Evolutionary conservation across 345 rosid genomes (phyloP).

Genomic region (Citrus unshiu): DNA sequence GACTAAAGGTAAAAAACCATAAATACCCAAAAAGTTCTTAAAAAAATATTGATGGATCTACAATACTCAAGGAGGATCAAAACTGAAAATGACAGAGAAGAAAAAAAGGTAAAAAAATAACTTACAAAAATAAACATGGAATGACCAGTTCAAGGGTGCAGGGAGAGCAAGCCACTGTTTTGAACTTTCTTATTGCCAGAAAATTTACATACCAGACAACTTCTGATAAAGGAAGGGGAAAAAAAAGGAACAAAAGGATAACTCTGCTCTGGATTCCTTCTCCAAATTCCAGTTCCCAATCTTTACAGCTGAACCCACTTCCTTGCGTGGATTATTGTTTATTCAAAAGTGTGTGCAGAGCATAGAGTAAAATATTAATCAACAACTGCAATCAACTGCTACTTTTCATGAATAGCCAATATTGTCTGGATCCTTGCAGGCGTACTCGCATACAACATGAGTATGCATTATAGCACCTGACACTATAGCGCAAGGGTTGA

Average conservation of each 20-base stretch:
- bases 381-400: neutral
- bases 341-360: constrained; percentile 50
- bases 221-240: neutral
- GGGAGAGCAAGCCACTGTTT: neutral
- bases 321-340: constrained; percentile 49
- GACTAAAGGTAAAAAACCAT: no score
- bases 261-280: constrained; percentile 54
- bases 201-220: neutral
- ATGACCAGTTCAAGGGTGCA: neutral
- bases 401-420: neutral
- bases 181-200: neutral
- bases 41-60: no score
- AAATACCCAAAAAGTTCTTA: no score
- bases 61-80: neutral
- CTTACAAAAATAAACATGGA: neutral
- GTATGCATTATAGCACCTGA: no score
- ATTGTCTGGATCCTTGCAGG: neutral
- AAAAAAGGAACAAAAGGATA: no score
- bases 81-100: no score
- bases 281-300: constrained; percentile 80
- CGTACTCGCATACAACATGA: neutral
- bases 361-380: neutral
- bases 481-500: no score
- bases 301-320: constrained; percentile 75
- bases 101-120: no score